A percentile compares a stretch with the other conserved stretches of the same genome.
Evolutionary conservation across 192 early-diverging fungal genomes (phyloP).

Genomic region (Gryganskiella cystojenkinii): DNA sequence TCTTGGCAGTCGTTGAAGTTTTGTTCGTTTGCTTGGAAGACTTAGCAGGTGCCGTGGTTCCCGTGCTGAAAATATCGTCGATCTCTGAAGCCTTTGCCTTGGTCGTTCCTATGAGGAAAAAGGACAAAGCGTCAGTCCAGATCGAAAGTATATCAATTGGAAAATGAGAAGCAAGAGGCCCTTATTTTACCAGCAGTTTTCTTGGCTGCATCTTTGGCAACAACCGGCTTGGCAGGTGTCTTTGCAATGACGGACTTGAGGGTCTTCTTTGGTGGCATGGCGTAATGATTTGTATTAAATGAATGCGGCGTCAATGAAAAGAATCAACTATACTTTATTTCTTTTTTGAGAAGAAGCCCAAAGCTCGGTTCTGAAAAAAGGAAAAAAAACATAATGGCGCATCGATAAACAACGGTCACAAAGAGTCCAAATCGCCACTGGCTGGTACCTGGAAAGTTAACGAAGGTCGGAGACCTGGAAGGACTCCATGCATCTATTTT

Average conservation of each 20-base stretch:
- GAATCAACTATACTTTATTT: too few relatives aligned
- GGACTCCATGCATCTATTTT: too few relatives aligned
- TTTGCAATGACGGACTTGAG: slow-evolving; percentile 40
- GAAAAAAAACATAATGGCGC: too few relatives aligned
- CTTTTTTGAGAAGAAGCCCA: slow-evolving; percentile 4
- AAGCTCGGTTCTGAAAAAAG: too few relatives aligned
- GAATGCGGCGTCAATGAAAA: not conserved
- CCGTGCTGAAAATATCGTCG: slow-evolving; percentile 48
- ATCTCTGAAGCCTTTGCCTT: slow-evolving; percentile 45
- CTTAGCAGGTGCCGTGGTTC: slow-evolving; percentile 14
- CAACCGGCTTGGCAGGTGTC: slow-evolving; percentile 5
- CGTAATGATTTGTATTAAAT: not conserved
- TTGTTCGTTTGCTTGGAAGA: slow-evolving; percentile 4
- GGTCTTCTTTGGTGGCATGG: slow-evolving; percentile 49
- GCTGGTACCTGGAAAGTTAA: too few relatives aligned
- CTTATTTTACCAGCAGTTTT: slow-evolving; percentile 1
- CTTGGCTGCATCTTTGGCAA: slow-evolving; percentile 21
- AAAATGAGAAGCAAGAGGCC: not conserved
- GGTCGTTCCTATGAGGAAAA: slow-evolving; percentile 6
- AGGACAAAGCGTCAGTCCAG: too few relatives aligned
- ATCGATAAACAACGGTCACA: too few relatives aligned
- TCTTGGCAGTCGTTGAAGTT: not conserved
- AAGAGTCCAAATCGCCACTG: too few relatives aligned
- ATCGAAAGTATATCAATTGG: not conserved
- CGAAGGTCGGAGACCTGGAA: too few relatives aligned